Evolutionary conservation across 306 rosid species (phyloP).

Genomic region (Corylus americana): DNA sequence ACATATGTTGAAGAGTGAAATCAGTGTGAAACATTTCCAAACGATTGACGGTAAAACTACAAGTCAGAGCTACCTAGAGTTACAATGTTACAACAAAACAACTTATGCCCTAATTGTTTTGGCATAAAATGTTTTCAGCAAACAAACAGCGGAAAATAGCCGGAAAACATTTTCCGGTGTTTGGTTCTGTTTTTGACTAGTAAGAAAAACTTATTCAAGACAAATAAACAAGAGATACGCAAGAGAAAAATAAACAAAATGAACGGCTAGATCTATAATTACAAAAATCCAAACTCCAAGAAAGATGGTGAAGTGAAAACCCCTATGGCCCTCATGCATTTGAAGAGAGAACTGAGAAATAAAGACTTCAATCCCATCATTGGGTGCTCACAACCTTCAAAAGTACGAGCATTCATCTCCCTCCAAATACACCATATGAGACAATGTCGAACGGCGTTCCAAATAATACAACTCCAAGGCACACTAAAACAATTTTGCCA

Average conservation of each 20-base stretch:
- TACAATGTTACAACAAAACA: background rate
- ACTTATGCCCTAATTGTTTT: no score
- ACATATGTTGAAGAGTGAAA: conserved; percentile 28
- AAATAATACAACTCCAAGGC: background rate
- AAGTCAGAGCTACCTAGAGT: conserved; percentile 1
- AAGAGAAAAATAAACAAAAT: no score
- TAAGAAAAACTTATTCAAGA: background rate
- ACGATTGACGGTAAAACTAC: background rate
- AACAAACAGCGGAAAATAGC: no score
- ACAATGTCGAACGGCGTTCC: background rate
- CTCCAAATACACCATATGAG: background rate
- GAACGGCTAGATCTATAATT: no score
- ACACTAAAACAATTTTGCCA: background rate
- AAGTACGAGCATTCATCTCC: background rate
- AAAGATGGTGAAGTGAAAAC: background rate
- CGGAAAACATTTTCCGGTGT: no score
- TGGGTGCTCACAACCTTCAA: background rate
- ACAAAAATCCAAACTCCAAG: background rate
- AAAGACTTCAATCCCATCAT: background rate
- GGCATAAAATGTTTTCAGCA: no score
- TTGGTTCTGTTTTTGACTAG: no score
- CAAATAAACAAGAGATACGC: no score
- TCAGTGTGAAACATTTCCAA: conserved; percentile 16
- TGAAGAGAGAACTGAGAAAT: background rate
- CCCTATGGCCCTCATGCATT: background rate